Evolutionary conservation across 169 alveolate species (phyloP).

Genomic region (Plasmodium cynomolgi): DNA sequence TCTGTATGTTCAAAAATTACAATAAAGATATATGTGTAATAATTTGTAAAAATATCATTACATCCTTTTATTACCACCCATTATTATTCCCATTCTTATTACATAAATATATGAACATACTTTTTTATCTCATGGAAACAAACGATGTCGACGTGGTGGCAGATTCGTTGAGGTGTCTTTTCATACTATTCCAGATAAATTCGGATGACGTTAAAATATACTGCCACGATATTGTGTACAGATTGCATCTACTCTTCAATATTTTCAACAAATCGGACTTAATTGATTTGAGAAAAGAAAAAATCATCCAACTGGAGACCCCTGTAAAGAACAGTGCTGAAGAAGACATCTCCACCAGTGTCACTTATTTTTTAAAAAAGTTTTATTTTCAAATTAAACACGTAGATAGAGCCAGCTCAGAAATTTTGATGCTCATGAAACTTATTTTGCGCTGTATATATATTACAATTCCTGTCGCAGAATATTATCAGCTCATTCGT

Average conservation of each 20-base stretch:
- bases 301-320: background rate
- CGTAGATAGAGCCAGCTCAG: constrained; percentile 14
- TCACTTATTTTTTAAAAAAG: constrained; percentile 28
- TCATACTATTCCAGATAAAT: constrained; percentile 29
- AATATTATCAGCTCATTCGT: constrained; percentile 17
- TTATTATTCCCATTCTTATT: constrained; percentile 20
- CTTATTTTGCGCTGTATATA: constrained; percentile 44
- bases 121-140: constrained; percentile 37
- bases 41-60: constrained; percentile 38
- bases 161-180: constrained; percentile 45
- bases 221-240: constrained; percentile 43
- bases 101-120: constrained; percentile 37
- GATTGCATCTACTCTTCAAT: constrained; percentile 53
- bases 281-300: background rate
- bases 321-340: background rate
- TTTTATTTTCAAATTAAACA: constrained; percentile 27
- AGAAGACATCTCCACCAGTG: background rate
- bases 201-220: constrained; percentile 30
- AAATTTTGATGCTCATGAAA: constrained; percentile 36
- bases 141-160: constrained; percentile 25
- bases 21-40: constrained; percentile 29
- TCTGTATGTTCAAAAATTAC: constrained; percentile 14
- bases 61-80: constrained; percentile 42
- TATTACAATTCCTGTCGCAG: background rate
- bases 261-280: constrained; percentile 8